phyloP scores from a whole-genome alignment of 257 asterid genomes.

The Jaltomata sinuosa region DNA sequence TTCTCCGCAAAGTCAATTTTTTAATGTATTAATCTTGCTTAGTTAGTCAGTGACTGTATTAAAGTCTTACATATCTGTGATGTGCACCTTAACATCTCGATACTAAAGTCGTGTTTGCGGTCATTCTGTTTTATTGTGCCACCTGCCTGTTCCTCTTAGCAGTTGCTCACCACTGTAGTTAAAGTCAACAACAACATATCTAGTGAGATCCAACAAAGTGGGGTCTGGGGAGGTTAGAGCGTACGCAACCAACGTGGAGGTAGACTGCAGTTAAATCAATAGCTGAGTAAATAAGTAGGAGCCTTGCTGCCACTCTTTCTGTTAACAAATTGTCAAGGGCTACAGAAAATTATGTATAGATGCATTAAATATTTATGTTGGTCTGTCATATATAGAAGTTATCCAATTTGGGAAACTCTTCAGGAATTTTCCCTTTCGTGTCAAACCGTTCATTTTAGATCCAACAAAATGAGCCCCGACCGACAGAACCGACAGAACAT shows the following conservation, averaged over 20 bases:
- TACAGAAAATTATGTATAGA: background rate
- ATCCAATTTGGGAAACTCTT: background rate
- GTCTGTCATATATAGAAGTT: background rate
- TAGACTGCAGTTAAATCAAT: background rate
- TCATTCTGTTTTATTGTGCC: background rate
- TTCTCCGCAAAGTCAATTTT: background rate
- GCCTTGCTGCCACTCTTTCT: background rate
- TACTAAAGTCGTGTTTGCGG: background rate
- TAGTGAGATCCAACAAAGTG: background rate
- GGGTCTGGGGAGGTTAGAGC: background rate
- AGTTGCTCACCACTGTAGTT: background rate
- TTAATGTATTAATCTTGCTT: background rate
- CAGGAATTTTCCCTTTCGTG: background rate
- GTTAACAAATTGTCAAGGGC: conserved; percentile 6
- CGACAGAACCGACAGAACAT: no score
- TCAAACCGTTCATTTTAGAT: background rate
- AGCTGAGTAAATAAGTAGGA: background rate
- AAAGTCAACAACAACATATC: background rate
- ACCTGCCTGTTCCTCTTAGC: background rate
- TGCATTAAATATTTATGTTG: background rate
- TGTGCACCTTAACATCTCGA: background rate
- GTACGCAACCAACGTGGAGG: background rate
- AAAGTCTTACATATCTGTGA: background rate
- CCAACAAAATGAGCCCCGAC: background rate
- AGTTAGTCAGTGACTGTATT: background rate